These are phyloP conservation scores for Aegilops speltoides DNA, from an alignment of 176 grass and related monocot species.

Conservation along the genomic window DNA sequence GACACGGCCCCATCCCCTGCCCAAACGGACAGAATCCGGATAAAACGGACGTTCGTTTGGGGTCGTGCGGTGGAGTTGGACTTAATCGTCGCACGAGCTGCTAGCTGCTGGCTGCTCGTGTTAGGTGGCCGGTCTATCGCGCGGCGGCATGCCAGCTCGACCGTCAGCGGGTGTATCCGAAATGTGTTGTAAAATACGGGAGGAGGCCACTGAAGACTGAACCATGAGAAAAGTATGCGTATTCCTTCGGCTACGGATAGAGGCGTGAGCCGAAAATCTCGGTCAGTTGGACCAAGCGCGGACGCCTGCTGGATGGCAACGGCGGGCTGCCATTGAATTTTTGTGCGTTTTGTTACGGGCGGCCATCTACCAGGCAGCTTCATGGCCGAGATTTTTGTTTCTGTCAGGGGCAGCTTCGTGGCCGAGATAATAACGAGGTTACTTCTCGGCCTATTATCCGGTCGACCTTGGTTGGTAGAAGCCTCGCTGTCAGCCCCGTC, in stretches of 20 bases:
- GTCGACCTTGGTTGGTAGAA: neutral
- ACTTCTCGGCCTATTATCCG: neutral
- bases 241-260: neutral
- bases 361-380: slow-evolving; percentile 1
- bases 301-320: neutral
- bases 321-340: neutral
- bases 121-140: slow-evolving; percentile 33
- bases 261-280: neutral
- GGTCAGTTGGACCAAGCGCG: neutral
- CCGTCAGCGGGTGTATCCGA: slow-evolving; percentile 8
- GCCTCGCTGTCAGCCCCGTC: neutral
- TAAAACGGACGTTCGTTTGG: too few relatives aligned
- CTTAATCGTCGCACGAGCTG: too few relatives aligned
- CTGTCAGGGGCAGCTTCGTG: neutral
- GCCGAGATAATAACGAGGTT: neutral
- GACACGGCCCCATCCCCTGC: too few relatives aligned
- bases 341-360: neutral
- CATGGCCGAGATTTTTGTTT: neutral
- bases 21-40: too few relatives aligned
- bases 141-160: neutral
- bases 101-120: neutral
- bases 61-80: too few relatives aligned
- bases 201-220: neutral
- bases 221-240: slow-evolving; percentile 17
- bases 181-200: neutral